Percentiles rank a stretch among this genome's conserved stretches.
These are phyloP conservation scores for Cystofilobasidium bisporidii DNA, from an alignment of 768 basidiomycete genomes.

Conservation along the genomic window DNA sequence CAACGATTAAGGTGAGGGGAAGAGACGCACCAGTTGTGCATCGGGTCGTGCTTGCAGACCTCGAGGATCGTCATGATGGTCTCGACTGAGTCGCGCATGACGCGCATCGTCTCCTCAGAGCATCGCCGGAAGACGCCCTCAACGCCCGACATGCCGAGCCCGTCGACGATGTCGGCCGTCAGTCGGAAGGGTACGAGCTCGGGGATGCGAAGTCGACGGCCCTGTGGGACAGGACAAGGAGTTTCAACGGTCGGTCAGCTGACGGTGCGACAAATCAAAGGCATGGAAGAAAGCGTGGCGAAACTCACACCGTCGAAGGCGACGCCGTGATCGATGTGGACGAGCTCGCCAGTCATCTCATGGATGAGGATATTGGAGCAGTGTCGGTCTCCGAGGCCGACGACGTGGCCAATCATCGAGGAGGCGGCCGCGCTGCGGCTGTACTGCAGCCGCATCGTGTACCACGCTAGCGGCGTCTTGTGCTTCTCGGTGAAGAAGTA, in stretches of 20 bases:
- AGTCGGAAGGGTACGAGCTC: slow-evolving; percentile 91
- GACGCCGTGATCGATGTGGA: slow-evolving; percentile 94
- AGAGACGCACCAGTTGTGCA: slow-evolving; percentile 69
- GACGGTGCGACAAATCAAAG: not conserved
- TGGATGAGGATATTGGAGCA: slow-evolving; percentile 86
- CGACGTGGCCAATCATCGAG: slow-evolving; percentile 83
- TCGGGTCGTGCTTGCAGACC: slow-evolving; percentile 92
- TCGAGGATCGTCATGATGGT: slow-evolving; percentile 90
- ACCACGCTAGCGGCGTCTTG: slow-evolving; percentile 83
- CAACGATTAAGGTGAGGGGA: no score
- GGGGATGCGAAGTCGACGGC: slow-evolving; percentile 64
- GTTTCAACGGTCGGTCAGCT: slow-evolving; percentile 13
- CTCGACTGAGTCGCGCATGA: slow-evolving; percentile 71
- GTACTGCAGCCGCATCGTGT: slow-evolving; percentile 78
- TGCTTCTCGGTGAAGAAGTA: slow-evolving; percentile 88
- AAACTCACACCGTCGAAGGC: slow-evolving; percentile 79
- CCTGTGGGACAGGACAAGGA: slow-evolving; percentile 46
- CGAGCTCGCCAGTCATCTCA: slow-evolving; percentile 66
- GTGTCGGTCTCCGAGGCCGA: slow-evolving; percentile 90
- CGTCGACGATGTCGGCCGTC: slow-evolving; percentile 88
- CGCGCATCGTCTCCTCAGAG: slow-evolving; percentile 86
- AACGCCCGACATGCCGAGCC: slow-evolving; percentile 78
- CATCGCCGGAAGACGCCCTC: slow-evolving; percentile 92
- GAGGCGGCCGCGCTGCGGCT: slow-evolving; percentile 85
- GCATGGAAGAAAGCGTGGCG: not conserved